Base-by-base conservation (phyloP, 2,329 filamentous ascomycete species). In the Colletotrichum theobromicola region DNA sequence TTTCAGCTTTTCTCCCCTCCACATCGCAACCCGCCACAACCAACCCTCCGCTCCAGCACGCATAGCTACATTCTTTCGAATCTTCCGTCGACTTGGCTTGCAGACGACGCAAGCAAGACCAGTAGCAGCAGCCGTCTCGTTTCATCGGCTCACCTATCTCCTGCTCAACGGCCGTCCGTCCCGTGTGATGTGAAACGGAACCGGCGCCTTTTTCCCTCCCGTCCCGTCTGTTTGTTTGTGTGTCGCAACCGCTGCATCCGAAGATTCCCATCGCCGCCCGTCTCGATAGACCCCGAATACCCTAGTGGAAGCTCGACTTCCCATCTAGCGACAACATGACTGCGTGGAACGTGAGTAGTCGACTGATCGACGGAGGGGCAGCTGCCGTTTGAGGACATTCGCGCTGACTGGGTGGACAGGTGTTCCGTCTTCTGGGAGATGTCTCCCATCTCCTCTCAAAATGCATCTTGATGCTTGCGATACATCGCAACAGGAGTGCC, bases 391-490 rank as follows among this genome's bases (percentile, higher is more conserved):
- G n/a, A n/a, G 42, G 42, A 50, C 42, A 21, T 13, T 50, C 42
- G n/a, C n/a, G 42, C 74, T 74, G 57, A 79, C 63, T 50, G 55
- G 67, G 8, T 58, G 18, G 69, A 7, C 62, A 92, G 90, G 77
- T 90, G 79, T 91, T 98, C 85, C 94, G 95, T 80, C 90, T 97
- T 80, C 83, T 95, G 79, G 96, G 91, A 82, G 96, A 98, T 83
- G 84, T 96, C 79, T 95, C 94, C 80, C 96, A 98, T 83, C 91
- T 95, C 60, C 88, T 92, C 63, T 97, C 95, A 72, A 98, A 98
- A 89, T 92, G 93, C 83, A 97, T 98, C 81, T 90, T 98, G 79
- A 95, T 98, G 85, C 94, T 93, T 87, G 93, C 95, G 70, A 98
- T 98, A 80, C 95, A 98, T 85, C 91, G 91, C 78, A 98, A 98